phyloP scores from a whole-genome alignment of 2,329 filamentous ascomycete genomes.

The Pyricularia grisea region DNA sequence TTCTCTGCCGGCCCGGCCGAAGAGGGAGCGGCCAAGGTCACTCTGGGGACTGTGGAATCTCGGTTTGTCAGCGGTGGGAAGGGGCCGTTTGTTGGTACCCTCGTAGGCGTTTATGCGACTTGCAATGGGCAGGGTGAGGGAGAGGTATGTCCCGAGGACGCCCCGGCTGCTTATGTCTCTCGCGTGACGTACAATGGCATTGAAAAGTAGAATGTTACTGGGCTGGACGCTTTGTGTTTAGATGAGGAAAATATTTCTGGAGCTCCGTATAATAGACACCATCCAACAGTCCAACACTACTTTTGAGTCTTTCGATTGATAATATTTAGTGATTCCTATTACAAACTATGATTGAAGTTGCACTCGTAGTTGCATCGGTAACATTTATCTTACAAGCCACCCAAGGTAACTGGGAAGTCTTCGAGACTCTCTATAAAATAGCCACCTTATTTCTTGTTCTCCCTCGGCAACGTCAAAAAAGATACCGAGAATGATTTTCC shows the following conservation, averaged over 20 bases:
- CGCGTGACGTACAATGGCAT: not conserved
- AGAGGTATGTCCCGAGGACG: not conserved
- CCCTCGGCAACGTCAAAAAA: not conserved
- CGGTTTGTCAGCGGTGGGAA: conserved; percentile 21
- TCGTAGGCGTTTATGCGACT: conserved; percentile 25
- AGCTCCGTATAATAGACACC: not conserved
- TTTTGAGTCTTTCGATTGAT: not conserved
- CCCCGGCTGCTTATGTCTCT: not conserved
- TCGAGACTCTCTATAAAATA: not conserved
- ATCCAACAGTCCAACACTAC: not conserved
- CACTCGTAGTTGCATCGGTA: not conserved
- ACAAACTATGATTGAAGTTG: not conserved
- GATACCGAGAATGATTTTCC: not conserved
- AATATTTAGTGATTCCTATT: not conserved
- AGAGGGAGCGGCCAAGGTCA: conserved; percentile 10
- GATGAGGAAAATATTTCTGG: not conserved
- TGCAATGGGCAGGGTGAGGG: conserved; percentile 22
- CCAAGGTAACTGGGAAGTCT: not conserved
- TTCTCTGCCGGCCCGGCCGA: conserved; percentile 16
- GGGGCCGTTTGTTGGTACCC: conserved; percentile 22
- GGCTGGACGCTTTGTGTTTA: not conserved
- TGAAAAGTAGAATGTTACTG: not conserved
- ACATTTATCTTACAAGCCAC: not conserved
- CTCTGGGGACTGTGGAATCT: conserved; percentile 18
- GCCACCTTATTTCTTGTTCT: not conserved